Evolutionary conservation across 345 rosid species (phyloP).

Genomic region (Brassica napus): Da-Ae NC_063439.1:2875001-2875500

Average conservation of each 20-base stretch:
- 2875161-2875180: conserved; percentile 2
- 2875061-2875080: background rate
- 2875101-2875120: background rate
- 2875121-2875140: background rate
- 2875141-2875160: conserved; percentile 7
- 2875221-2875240: background rate
- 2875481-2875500: conserved; percentile 20
- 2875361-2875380: conserved; percentile 95
- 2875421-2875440: conserved; percentile 94
- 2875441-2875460: conserved; percentile 72
- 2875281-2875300: conserved; percentile 7
- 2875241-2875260: conserved; percentile 8
- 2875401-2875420: conserved; percentile 83
- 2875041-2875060: background rate
- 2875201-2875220: conserved; percentile 10
- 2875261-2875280: background rate
- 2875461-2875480: background rate
- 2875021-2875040: conserved; percentile 7
- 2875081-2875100: conserved; percentile 1
- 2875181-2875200: conserved; percentile 12
- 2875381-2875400: conserved; percentile 77
- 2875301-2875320: conserved; percentile 12
- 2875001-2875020: background rate
- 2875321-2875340: conserved; percentile 30
- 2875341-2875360: conserved; percentile 95